These are phyloP conservation scores for Xylariaceae sp. DNA, from an alignment of 2,329 filamentous ascomycete genomes.

Conservation along the genomic window DNA sequence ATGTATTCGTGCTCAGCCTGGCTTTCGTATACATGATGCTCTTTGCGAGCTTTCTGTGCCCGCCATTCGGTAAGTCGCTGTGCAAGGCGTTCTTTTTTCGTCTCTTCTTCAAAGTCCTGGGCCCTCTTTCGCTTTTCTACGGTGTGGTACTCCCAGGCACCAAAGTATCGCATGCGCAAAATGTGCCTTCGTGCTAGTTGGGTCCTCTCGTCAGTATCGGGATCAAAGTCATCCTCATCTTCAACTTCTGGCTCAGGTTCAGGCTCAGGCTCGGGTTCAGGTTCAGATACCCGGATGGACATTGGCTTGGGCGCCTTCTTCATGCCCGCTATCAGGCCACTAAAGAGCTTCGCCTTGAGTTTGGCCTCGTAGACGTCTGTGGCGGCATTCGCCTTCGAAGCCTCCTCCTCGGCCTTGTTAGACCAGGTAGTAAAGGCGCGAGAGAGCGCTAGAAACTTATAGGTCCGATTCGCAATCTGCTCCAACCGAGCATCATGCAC, in stretches of 20 bases:
- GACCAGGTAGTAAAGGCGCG: slow-evolving; percentile 26
- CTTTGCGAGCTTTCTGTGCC: slow-evolving; percentile 11
- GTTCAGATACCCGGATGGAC: too few relatives aligned
- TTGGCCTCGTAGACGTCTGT: slow-evolving; percentile 24
- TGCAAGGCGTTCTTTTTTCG: slow-evolving; percentile 10
- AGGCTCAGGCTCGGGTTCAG: too few relatives aligned
- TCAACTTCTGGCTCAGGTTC: slow-evolving; percentile 2
- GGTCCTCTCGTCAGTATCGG: slow-evolving; percentile 25
- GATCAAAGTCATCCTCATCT: slow-evolving; percentile 9
- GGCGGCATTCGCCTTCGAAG: slow-evolving; percentile 22
- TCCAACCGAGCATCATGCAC: slow-evolving; percentile 18
- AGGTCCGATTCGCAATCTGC: slow-evolving; percentile 7
- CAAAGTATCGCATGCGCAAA: slow-evolving; percentile 29
- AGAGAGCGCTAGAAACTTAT: slow-evolving; percentile 25
- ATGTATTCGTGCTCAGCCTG: slow-evolving; percentile 15
- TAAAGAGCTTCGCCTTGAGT: slow-evolving; percentile 26
- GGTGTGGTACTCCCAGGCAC: slow-evolving; percentile 27
- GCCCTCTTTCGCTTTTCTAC: slow-evolving; percentile 18
- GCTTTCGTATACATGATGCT: slow-evolving; percentile 13
- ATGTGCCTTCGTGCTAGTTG: slow-evolving; percentile 29
- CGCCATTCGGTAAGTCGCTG: slow-evolving; percentile 17
- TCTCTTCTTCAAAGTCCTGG: slow-evolving; percentile 18
- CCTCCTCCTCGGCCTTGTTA: slow-evolving; percentile 26
- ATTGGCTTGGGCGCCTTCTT: background rate
- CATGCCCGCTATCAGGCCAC: background rate